Base-by-base conservation (phyloP, 768 basidiomycete species). In the Mycena olivaceomarginata region DNA sequence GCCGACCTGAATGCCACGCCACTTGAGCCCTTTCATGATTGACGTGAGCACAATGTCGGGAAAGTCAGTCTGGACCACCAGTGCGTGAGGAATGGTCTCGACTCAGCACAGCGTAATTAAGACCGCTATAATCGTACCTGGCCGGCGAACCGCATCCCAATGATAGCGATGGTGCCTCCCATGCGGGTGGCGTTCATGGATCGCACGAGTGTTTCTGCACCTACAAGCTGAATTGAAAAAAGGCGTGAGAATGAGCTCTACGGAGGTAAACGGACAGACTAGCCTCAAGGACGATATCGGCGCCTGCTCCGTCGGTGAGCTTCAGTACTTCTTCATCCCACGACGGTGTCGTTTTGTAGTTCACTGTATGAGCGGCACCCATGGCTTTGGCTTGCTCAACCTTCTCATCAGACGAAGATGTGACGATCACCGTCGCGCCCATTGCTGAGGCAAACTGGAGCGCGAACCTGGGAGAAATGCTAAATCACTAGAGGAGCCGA, bases 271-370 rank as follows among this genome's bases (percentile, higher is more conserved):
- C 43, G n/a, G 45, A 46, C 12, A 22, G 46, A 46, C 40, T 40
- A n/a, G 80, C 74, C 74, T 78, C 74, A 39, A 80, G 25, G 6
- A 78, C 68, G 37, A 69, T 71, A 45, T 80, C 77, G 5, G 70
- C 77, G 31, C 77, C 79, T 3, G 59, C 67, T n/a, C 79, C 79
- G 9, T 67, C 51, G 10, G 79, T 80, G n/a, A 90, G 80, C 74
- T 83, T 81, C 40, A 86, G 74, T 2, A 90, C 89, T 74, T 89
- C 85, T 48, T 85, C 77, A 48, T 90, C 90, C 91, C 91, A 92
- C 41, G 89, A 80, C 2, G 87, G 87, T 9, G 82, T 84, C 75
- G 82, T 86, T 68, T 84, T 87, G 81, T 92, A 92, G 83, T 92
- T 90, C 84, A 92, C 89, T 31, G 87, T 68, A 65, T 89, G 82